These are phyloP conservation scores for Fusarium luffae DNA, from an alignment of 2,329 filamentous ascomycete species.

Conservation along the genomic window DNA sequence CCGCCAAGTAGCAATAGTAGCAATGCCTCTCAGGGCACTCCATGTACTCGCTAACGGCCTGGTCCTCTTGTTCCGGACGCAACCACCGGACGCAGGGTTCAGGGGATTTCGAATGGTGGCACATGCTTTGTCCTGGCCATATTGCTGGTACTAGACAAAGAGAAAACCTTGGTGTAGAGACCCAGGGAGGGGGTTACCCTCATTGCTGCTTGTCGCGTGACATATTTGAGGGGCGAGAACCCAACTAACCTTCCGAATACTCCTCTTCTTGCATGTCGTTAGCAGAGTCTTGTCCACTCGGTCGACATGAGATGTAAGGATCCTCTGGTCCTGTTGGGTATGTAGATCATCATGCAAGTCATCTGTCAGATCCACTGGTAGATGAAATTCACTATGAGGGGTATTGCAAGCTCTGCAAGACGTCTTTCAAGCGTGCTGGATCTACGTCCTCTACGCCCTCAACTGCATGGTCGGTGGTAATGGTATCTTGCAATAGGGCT, in stretches of 20 bases:
- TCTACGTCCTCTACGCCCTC: no score
- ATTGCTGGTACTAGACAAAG: not conserved
- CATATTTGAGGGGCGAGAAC: not conserved
- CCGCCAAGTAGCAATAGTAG: not conserved
- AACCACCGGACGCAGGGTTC: not conserved
- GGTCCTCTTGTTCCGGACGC: not conserved
- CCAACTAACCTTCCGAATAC: not conserved
- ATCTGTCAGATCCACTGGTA: not conserved
- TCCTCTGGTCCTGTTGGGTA: not conserved
- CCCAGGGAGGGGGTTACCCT: no score
- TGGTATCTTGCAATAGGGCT: no score
- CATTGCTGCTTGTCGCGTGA: not conserved
- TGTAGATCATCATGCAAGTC: not conserved
- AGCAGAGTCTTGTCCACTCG: not conserved
- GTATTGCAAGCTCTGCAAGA: no score
- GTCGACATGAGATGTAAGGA: not conserved
- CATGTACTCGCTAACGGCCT: not conserved
- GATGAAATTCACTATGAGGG: not conserved
- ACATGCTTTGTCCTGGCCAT: not conserved
- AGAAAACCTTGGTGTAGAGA: not conserved
- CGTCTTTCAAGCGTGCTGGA: no score
- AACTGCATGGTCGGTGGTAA: no score
- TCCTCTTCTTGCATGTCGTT: not conserved
- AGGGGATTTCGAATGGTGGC: not conserved
- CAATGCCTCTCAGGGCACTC: not conserved